Conservation (phyloP, 208 protist species). For the Leptomonas pyrrhocoris region DNA sequence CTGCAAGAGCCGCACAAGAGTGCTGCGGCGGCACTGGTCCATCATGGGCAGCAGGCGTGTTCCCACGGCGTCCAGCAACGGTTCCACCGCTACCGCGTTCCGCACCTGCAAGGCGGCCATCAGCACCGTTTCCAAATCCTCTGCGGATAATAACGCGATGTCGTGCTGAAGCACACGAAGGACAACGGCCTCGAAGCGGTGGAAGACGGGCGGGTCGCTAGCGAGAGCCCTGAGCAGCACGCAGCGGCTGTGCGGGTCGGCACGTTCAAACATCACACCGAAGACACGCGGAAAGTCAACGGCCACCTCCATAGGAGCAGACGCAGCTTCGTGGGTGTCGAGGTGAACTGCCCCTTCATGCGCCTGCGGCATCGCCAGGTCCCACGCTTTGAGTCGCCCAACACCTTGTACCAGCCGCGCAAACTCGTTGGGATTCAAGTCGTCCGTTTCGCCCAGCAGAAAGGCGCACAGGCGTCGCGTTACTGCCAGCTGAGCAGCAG, state of each 20-base stretch:
- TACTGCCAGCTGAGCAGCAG: conserved; percentile 2
- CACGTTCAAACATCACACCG: conserved; percentile 37
- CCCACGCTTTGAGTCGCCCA: conserved; percentile 50
- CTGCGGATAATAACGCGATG: conserved; percentile 60
- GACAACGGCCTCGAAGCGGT: conserved; percentile 49
- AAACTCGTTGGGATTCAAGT: conserved; percentile 68
- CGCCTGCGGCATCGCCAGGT: neutral
- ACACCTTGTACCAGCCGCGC: conserved; percentile 62
- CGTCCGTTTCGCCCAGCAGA: conserved; percentile 32
- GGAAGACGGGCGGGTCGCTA: conserved; percentile 42
- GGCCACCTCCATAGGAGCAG: neutral
- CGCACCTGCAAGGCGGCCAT: conserved; percentile 49
- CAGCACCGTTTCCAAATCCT: conserved; percentile 83
- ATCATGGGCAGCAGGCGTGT: conserved; percentile 62
- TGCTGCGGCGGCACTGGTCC: conserved; percentile 73
- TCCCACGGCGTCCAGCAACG: conserved; percentile 73
- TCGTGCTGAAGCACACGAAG: conserved; percentile 48
- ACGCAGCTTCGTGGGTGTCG: neutral
- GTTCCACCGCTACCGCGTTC: conserved; percentile 50
- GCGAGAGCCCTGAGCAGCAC: conserved; percentile 75
- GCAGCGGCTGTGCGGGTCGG: conserved; percentile 84
- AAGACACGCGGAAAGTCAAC: conserved; percentile 30
- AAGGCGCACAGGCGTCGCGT: conserved; percentile 28
- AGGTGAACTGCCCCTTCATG: neutral
- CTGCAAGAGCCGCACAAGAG: conserved; percentile 80